Base-by-base conservation (phyloP, 371 early-diverging fungal genomes). In the Choanephora cucurbitarum region DNA sequence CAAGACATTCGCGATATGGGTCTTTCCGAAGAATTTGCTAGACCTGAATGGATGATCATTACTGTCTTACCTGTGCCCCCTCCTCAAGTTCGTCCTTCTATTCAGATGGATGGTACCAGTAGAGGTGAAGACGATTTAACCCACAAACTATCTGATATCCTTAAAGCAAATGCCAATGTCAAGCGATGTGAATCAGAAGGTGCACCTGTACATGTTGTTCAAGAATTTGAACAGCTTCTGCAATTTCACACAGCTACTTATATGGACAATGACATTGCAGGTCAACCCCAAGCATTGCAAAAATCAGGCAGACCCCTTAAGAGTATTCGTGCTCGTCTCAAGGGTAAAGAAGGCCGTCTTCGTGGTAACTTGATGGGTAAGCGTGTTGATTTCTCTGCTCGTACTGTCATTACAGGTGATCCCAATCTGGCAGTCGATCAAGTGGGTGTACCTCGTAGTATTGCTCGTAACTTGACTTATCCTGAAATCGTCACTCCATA, bases 361-460 rank as follows among this genome's bases (percentile, higher is more conserved):
- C 90, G 99, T 77, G 99, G 99, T 49, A 99, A 99, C 73, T 76
- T 99, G 65, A 99, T 99, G 99, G 99, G 99, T 49, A 99, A 99
- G 75, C 94, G 99, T 80, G 99, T 99, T 0, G 99, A 99, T 77
- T 99, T 99, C 74, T 96, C 97, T 44, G 99, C 99, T 7, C 92
- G 99, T 72, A 98, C 99, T 5, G 99, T 99, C 54, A 99, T 99
- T 75, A 98, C 99, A 3, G 98, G 99, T 56, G 99, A 99, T 75
- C 98, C 99, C 40, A 99, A 98, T 73, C 80, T 99, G 54, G 89
- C 90, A 21, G 84, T 99, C 46, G 98, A 98, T 72, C 93, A 99
- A 80, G 99, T 99, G 45, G 99, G 99, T 53, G 99, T 99, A 5
- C 99, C 99, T 13, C 86, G 93, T 50, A 89, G 90, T 66, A 97